Evolutionary conservation across 2,329 filamentous ascomycete genomes (phyloP).

Genomic region (Leptosphaerulina australis): DNA sequence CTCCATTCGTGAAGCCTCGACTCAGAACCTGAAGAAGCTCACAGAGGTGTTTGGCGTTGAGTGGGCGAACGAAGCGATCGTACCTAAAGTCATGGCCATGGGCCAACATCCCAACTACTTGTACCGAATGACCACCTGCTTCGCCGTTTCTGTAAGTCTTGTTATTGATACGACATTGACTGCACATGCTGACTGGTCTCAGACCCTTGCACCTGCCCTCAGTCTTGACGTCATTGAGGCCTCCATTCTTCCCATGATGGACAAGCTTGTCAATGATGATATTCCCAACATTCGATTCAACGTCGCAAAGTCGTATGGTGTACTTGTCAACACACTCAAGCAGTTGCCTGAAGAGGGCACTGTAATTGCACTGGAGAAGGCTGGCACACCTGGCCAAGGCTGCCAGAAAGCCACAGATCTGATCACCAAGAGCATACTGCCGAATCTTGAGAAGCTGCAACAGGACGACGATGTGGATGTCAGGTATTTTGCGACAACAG

Average conservation of each 20-base stretch:
- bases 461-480: constrained; percentile 98
- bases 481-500: constrained; percentile 94
- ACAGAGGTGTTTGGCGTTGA: constrained; percentile 98
- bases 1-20: constrained; percentile 96
- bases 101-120: constrained; percentile 98
- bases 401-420: constrained; percentile 77
- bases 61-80: constrained; percentile 96
- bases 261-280: constrained; percentile 89
- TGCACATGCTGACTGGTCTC: constrained; percentile 21
- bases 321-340: constrained; percentile 89
- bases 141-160: constrained; percentile 87
- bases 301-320: constrained; percentile 94
- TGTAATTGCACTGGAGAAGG: constrained; percentile 82
- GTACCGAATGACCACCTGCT: constrained; percentile 99
- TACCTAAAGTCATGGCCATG: constrained; percentile 98
- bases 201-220: constrained; percentile 94
- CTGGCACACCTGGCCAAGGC: constrained; percentile 62
- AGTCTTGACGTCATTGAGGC: constrained; percentile 91
- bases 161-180: neutral
- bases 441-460: constrained; percentile 92
- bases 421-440: constrained; percentile 84
- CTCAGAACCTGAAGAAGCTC: constrained; percentile 96
- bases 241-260: constrained; percentile 93
- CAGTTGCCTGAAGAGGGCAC: constrained; percentile 89
- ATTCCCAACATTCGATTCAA: constrained; percentile 99